Base-by-base conservation (phyloP, 805 yeast genomes). In the Yarrowia yakushimensis region DNA sequence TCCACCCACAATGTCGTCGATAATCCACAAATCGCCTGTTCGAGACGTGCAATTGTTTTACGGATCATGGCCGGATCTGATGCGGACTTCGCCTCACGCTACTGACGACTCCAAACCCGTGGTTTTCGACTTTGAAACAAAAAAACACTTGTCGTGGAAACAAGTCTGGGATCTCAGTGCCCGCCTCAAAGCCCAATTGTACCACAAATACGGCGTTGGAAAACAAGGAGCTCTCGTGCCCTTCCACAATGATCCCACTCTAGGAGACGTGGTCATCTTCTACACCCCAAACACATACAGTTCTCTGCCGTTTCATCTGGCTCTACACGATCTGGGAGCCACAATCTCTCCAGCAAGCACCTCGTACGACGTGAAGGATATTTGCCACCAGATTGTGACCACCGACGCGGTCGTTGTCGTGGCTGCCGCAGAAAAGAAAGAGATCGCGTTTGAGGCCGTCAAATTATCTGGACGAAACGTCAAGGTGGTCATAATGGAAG, bases 51-150 rank as follows among this genome's bases (percentile, higher is more conserved):
- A 27, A 3, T 48, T 55, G 2, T 41, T 39, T 4, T 55, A 39
- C 39, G 61, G 61, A 22, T 55, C 61, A 3, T 55, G 61, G 61
- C 61, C 61, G 12, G 61, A 55, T 39, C 30, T 55, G 7, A 55
- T 55, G 61, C 25, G 61, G 28, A 55, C 61, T 0, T 39, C 48
- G 4, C 37, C 48, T 1, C 37, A 39, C 13, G 48, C 48, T 1
- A 15, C 28, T 23, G 12, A 52, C 33, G 37, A 55, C 30, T n/a
- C 61, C 4, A 55, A 41, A 15, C 61, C 61, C 3, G 39, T 55
- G 27, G 61, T 55, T 6, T 23, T 55, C 12, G 48, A 55, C 10
- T 55, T 22, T 20, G 48, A 55, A 30, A 55, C 48, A 12, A 41
- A 55, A 13, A 17, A 37, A 4, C 5, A 20, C 3, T 22, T 55